phyloP scores from a whole-genome alignment of 768 basidiomycete genomes.

The Boletus insuetus region DNA sequence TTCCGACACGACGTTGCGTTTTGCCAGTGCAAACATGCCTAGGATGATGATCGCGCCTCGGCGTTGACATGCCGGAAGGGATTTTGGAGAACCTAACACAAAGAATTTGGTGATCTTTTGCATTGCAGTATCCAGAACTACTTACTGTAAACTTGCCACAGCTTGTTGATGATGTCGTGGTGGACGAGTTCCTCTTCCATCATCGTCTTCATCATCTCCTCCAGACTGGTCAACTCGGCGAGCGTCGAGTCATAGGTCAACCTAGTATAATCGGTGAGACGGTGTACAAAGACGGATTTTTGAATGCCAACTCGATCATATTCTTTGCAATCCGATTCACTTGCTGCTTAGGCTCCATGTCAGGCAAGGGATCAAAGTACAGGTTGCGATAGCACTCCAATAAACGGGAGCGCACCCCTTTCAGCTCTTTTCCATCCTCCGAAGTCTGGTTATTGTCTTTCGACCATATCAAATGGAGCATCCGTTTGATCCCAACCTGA shows the following conservation, averaged over 20 bases:
- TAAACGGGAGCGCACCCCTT: conserved; percentile 82
- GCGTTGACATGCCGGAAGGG: conserved; percentile 80
- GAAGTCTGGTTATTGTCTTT: conserved; percentile 87
- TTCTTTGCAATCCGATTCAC: conserved; percentile 93
- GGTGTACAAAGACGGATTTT: not conserved
- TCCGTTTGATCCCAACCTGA: conserved; percentile 87
- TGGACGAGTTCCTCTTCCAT: conserved; percentile 88
- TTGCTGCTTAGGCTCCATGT: conserved; percentile 77
- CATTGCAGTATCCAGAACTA: not conserved
- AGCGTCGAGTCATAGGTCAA: conserved; percentile 89
- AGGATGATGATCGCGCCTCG: conserved; percentile 93
- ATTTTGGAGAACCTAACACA: conserved; percentile 62
- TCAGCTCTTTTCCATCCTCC: conserved; percentile 75
- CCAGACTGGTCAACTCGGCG: conserved; percentile 92
- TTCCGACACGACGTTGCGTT: conserved; percentile 73
- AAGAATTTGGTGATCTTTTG: not conserved
- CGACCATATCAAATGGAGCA: conserved; percentile 96
- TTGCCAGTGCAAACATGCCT: conserved; percentile 94
- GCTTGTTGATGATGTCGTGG: conserved; percentile 78
- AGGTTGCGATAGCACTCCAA: conserved; percentile 85
- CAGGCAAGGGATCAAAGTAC: conserved; percentile 83
- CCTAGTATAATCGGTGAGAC: conserved; percentile 39
- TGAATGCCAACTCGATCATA: conserved; percentile 79
- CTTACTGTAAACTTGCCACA: conserved; percentile 97
- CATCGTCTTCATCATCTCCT: conserved; percentile 96